Percentiles rank a stretch among this genome's conserved stretches.
These are phyloP conservation scores for Lactarius indigo DNA, from an alignment of 768 basidiomycete genomes.

Conservation along the genomic window DNA sequence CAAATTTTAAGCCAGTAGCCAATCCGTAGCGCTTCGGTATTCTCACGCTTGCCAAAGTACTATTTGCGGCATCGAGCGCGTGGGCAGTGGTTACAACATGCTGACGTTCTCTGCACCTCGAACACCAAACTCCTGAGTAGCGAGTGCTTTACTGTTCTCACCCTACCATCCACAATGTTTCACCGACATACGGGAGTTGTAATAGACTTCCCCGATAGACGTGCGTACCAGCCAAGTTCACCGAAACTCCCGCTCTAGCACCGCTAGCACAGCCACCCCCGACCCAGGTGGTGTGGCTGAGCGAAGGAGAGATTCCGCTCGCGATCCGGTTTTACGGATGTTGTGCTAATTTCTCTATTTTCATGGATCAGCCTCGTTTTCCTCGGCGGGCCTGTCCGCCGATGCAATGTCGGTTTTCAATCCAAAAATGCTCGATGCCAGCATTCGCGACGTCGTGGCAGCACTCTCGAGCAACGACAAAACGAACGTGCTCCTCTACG, in stretches of 20 bases:
- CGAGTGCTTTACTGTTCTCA: neutral
- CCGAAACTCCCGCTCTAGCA: neutral
- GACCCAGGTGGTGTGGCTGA: neutral
- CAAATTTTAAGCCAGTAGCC: neutral
- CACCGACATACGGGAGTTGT: constrained; percentile 21
- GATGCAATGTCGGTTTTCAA: constrained; percentile 60
- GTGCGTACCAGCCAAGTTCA: neutral
- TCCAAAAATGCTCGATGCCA: constrained; percentile 72
- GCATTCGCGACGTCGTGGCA: constrained; percentile 62
- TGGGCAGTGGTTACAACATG: neutral
- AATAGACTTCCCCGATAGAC: constrained; percentile 16
- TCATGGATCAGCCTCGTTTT: neutral
- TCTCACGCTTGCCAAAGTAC: neutral
- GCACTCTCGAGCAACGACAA: constrained; percentile 62
- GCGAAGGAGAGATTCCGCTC: neutral
- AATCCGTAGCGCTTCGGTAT: neutral
- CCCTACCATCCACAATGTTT: neutral
- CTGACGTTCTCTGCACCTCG: neutral
- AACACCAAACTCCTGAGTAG: neutral
- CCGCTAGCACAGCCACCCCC: constrained; percentile 3
- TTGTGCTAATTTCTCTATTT: neutral
- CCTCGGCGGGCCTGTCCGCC: constrained; percentile 1
- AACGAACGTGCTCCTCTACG: constrained; percentile 68
- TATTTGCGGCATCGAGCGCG: neutral
- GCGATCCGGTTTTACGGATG: neutral